These are phyloP conservation scores for Pelargonium myrrhifolium DNA, from an alignment of 441 rosid genomes.

Conservation along the genomic window DNA sequence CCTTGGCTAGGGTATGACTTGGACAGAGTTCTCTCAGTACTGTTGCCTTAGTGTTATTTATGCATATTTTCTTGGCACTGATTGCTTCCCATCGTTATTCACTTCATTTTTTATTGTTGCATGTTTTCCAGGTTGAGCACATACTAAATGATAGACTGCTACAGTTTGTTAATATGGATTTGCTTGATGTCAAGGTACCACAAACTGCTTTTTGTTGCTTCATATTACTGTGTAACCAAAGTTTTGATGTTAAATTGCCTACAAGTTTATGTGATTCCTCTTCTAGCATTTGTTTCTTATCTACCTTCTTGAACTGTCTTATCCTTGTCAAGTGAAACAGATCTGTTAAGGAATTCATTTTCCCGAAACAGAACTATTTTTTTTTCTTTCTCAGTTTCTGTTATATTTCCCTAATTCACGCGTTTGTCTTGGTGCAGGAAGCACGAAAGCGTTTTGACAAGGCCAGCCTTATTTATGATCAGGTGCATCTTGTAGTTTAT, in stretches of 20 bases:
- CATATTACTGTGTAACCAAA: not conserved
- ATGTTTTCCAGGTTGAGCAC: constrained; percentile 75
- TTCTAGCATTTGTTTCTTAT: not conserved
- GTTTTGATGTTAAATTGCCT: not conserved
- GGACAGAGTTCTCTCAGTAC: not conserved
- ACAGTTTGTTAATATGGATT: constrained; percentile 81
- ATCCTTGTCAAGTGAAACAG: constrained; percentile 12
- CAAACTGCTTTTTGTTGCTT: constrained; percentile 5
- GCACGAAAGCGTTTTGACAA: constrained; percentile 95
- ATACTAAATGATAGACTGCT: constrained; percentile 88
- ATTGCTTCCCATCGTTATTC: not conserved
- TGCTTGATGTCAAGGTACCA: constrained; percentile 92
- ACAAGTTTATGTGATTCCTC: not conserved
- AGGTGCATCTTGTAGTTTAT: constrained; percentile 40
- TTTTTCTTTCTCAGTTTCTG: not conserved
- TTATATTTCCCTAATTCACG: constrained; percentile 6
- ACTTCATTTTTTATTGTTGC: not conserved
- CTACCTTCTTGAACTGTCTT: not conserved
- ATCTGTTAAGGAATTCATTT: not conserved
- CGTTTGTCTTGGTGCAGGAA: constrained; percentile 57
- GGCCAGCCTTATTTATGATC: constrained; percentile 89
- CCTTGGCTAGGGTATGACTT: not conserved
- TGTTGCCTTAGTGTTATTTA: not conserved
- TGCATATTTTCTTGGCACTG: not conserved
- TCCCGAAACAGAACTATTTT: not conserved